Base-by-base conservation (phyloP, 306 rosid genomes). In the Prunus padus region DNA sequence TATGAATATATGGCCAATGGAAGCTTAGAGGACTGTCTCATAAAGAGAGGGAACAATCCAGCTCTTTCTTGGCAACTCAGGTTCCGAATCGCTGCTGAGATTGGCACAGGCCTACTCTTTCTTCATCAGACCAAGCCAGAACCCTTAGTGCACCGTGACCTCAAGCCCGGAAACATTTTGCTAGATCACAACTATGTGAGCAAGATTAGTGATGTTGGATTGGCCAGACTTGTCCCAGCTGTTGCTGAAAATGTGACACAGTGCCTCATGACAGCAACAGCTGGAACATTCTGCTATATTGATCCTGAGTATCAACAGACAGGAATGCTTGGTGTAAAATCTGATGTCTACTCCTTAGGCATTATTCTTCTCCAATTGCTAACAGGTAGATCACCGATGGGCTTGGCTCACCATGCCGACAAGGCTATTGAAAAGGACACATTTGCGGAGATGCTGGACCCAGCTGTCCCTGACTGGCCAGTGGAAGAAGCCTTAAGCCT, bases 231-330 rank as follows among this genome's bases (percentile, higher is more conserved):
- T 44, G 85, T 95, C 76, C 99, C 99, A 19, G 93, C 86, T 0
- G 86, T 86, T 4, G 97, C 97, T 2, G 99, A 87, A 64, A 92
- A 95, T 44, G 88, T 71, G 19, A 92, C 99, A 26, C 99, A 92
- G 65, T 95, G 79, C 82, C 61, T 73, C 51, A 74, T 89, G 89
- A 95, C 99, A 16, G 82, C 97, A 5, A 77, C 99, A 30, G 99
- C 99, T 0, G 99, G 99, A 82, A 92, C 97, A 4, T 95, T 92
- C 77, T 95, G 99, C 82, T 95, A 95, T n/a, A 95, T 95, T 14
- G 99, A 92, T 79, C 99, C 99, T 0, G 99, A 95, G 81, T 95
- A 95, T 84, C 99, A 92, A 46, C 97, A 95, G 76, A 90, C 96
- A 37, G 99, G 99, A 74, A 85, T 95, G 90, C 90, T 95, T 20